phyloP scores from a whole-genome alignment of 1,284 basidiomycete genomes.

The Chiua sp. region DNA sequence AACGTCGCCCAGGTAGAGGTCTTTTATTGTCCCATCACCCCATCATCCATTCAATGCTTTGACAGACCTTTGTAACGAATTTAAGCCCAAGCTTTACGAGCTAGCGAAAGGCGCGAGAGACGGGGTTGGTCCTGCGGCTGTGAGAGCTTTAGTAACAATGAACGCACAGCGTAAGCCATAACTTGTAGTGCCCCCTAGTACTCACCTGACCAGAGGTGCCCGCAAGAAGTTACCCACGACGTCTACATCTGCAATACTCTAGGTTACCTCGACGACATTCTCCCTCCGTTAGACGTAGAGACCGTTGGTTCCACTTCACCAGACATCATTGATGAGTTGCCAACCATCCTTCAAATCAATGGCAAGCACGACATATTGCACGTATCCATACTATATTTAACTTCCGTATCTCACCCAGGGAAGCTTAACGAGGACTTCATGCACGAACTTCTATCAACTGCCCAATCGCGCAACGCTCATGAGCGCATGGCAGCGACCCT shows the following conservation, averaged over 20 bases:
- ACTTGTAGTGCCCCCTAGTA: neutral
- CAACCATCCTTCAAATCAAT: neutral
- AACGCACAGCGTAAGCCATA: neutral
- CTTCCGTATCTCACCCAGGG: neutral
- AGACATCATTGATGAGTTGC: neutral
- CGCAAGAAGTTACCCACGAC: neutral
- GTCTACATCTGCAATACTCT: conserved; percentile 6
- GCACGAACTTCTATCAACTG: neutral
- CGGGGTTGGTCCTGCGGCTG: conserved; percentile 5
- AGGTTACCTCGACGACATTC: conserved; percentile 4
- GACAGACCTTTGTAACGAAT: neutral
- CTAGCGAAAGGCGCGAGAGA: neutral
- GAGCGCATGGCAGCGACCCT: conserved; percentile 10
- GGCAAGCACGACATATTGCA: neutral
- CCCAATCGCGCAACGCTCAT: neutral
- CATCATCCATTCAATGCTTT: neutral
- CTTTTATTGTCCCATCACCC: too few species aligned
- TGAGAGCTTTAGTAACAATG: conserved; percentile 7
- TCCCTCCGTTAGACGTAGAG: conserved; percentile 17
- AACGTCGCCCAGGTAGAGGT: neutral
- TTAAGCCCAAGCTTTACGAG: neutral
- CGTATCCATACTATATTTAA: neutral
- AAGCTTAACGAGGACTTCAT: conserved; percentile 1
- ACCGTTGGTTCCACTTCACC: neutral
- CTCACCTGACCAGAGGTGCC: neutral